These are phyloP conservation scores for Kentomonas sorsogonicus DNA, from an alignment of 208 protist species.

Conservation along the genomic window DNA sequence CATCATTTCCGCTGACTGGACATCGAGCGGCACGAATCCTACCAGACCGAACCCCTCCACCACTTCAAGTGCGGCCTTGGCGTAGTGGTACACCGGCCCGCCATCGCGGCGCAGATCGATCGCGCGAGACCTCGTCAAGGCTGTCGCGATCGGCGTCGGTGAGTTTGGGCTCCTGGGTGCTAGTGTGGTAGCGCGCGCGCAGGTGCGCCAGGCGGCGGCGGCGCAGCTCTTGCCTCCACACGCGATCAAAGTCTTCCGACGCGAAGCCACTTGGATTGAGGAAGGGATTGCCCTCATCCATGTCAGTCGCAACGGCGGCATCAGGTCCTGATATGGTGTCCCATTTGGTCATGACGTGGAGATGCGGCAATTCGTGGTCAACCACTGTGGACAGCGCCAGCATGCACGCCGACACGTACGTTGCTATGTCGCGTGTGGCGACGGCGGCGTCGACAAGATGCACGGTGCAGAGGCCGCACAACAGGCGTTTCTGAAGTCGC, in stretches of 20 bases:
- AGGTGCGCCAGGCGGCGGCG: constrained; percentile 30
- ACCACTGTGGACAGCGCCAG: constrained; percentile 95
- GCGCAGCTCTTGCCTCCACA: constrained; percentile 69
- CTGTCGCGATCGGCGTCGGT: too few species aligned
- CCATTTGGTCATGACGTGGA: constrained; percentile 98
- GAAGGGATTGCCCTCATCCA: constrained; percentile 63
- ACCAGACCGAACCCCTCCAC: constrained; percentile 95
- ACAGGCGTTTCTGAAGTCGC: constrained; percentile 50
- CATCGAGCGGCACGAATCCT: constrained; percentile 87
- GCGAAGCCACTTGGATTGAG: constrained; percentile 50
- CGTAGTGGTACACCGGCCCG: constrained; percentile 68
- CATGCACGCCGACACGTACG: constrained; percentile 95
- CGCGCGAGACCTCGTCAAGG: constrained; percentile 32
- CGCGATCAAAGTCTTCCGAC: constrained; percentile 74
- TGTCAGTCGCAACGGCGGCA: constrained; percentile 45
- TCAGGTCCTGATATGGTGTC: too few species aligned
- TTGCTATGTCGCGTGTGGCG: constrained; percentile 92
- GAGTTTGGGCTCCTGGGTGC: constrained; percentile 12
- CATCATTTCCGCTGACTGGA: constrained; percentile 86
- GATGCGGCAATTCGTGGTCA: constrained; percentile 92
- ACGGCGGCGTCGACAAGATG: constrained; percentile 94
- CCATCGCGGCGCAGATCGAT: constrained; percentile 59
- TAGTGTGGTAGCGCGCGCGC: constrained; percentile 7
- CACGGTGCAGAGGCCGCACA: constrained; percentile 82
- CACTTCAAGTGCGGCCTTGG: constrained; percentile 81